Conservation (phyloP, 2,329 filamentous ascomycete species). For the Nemania diffusa region DNA sequence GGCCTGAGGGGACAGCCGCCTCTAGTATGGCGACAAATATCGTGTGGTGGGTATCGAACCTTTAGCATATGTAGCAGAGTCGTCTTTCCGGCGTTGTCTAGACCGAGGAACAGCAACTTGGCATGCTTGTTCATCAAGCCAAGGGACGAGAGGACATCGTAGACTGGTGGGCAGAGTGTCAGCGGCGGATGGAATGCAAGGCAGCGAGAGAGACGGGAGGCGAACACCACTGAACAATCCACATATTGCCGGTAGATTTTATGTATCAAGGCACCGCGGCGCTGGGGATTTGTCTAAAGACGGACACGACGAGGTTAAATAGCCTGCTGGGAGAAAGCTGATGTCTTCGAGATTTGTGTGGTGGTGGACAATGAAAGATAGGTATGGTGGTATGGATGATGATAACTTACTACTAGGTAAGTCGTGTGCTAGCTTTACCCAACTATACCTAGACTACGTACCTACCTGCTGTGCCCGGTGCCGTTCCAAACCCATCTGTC, state of each 20-base stretch:
- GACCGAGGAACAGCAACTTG: constrained; percentile 91
- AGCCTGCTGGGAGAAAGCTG: constrained; percentile 29
- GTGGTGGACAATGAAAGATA: constrained; percentile 37
- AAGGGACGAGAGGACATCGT: constrained; percentile 87
- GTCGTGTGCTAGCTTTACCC: too few species aligned
- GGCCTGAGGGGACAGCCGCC: constrained; percentile 3
- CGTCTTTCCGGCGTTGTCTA: constrained; percentile 95
- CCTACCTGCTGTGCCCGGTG: not conserved
- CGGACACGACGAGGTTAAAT: not conserved
- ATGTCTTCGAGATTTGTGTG: constrained; percentile 31
- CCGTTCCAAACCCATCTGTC: not conserved
- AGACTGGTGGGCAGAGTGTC: constrained; percentile 67
- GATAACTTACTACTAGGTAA: constrained; percentile 1
- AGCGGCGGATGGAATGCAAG: constrained; percentile 39
- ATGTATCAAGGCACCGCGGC: constrained; percentile 25
- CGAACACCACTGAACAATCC: constrained; percentile 96
- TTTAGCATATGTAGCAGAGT: constrained; percentile 96
- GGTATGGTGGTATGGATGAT: constrained; percentile 23
- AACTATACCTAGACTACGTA: too few species aligned
- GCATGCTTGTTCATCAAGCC: constrained; percentile 95
- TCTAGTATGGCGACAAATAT: constrained; percentile 6
- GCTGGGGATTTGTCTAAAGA: constrained; percentile 17
- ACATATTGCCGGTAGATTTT: constrained; percentile 70
- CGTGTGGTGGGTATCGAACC: constrained; percentile 61
- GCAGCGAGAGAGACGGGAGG: constrained; percentile 41